Evolutionary conservation across 129 eudicot species (phyloP).

Genomic region (Centella asiatica): DNA sequence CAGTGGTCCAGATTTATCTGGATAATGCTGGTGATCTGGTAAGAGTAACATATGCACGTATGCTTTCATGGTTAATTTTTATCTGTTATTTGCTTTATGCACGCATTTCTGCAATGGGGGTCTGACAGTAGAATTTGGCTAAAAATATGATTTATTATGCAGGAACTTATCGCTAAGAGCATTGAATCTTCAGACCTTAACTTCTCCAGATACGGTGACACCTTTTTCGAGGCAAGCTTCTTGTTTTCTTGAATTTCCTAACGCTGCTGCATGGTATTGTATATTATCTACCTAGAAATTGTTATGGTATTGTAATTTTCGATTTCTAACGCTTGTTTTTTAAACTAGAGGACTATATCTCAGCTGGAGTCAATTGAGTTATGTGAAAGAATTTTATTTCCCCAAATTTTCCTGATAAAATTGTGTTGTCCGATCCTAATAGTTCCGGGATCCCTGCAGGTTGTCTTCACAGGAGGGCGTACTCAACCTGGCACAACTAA

Average conservation of each 20-base stretch:
- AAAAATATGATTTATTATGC: constrained; percentile 17
- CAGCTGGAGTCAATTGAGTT: background rate
- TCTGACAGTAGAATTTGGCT: no score
- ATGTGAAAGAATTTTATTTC: background rate
- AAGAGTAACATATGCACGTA: background rate
- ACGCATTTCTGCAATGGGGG: no score
- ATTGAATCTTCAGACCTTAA: constrained; percentile 91
- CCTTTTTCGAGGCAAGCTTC: constrained; percentile 80
- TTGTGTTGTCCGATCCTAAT: background rate
- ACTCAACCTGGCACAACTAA: constrained; percentile 96
- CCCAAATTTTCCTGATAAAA: background rate
- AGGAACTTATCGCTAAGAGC: constrained; percentile 97
- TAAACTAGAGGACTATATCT: background rate
- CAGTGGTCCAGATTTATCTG: constrained; percentile 99
- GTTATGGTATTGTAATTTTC: background rate
- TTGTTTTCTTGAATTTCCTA: background rate
- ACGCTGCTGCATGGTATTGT: background rate
- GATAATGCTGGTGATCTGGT: constrained; percentile 99
- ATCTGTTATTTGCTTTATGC: background rate
- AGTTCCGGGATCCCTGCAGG: constrained; percentile 33
- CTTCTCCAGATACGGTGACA: constrained; percentile 97
- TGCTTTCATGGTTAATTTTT: background rate
- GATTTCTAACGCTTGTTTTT: background rate
- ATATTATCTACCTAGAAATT: background rate
- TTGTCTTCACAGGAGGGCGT: constrained; percentile 87